Conservation (phyloP, 176 grass and related monocot genomes). For the Thalia dealbata region DNA sequence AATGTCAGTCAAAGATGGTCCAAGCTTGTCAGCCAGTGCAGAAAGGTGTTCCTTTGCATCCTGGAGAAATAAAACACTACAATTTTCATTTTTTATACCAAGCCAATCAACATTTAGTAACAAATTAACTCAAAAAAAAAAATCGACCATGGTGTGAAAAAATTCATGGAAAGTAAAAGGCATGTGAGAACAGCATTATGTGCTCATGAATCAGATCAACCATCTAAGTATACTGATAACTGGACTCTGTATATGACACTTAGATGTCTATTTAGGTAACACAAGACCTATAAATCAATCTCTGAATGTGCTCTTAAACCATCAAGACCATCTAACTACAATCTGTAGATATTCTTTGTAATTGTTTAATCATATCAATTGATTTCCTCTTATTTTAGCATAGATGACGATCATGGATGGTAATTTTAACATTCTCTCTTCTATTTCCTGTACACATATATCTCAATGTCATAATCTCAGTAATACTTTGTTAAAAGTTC, state of each 20-base stretch:
- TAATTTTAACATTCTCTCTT: too few relatives aligned
- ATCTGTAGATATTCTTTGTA: too few relatives aligned
- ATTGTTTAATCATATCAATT: too few relatives aligned
- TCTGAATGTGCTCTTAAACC: too few relatives aligned
- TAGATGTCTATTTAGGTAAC: too few relatives aligned
- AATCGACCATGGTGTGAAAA: not conserved
- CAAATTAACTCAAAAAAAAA: not conserved
- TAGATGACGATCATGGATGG: too few relatives aligned
- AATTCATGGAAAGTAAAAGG: not conserved
- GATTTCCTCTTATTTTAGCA: too few relatives aligned
- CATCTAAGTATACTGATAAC: not conserved
- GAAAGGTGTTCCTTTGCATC: constrained; percentile 98
- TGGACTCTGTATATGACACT: not conserved
- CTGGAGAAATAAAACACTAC: constrained; percentile 27
- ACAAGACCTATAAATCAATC: too few relatives aligned
- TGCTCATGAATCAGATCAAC: not conserved
- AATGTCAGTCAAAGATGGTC: constrained; percentile 80
- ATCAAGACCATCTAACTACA: too few relatives aligned
- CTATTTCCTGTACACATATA: too few relatives aligned
- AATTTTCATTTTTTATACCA: not conserved
- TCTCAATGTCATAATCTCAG: too few relatives aligned
- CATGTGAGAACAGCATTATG: not conserved
- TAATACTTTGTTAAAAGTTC: too few relatives aligned
- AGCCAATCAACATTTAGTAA: not conserved
- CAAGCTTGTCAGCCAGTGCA: constrained; percentile 90